phyloP scores from a whole-genome alignment of 2,329 filamentous ascomycete genomes.

The Colletotrichum higginsianum region DNA sequence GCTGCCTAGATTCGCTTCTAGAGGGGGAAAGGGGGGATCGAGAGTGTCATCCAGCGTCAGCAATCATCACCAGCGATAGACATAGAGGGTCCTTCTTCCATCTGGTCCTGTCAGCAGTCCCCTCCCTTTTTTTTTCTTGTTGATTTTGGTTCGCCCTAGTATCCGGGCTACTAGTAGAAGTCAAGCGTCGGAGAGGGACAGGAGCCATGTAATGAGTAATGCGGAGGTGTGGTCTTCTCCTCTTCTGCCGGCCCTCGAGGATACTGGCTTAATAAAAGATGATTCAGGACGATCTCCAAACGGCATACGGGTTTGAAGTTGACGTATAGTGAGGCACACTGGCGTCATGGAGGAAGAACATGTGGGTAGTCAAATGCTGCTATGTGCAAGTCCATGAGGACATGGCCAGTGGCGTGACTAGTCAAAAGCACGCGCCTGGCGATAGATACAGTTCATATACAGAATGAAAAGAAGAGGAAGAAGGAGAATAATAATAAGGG shows the following conservation, averaged over 20 bases:
- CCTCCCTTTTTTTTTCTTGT: background rate
- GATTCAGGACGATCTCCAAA: background rate
- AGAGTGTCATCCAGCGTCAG: background rate
- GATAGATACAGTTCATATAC: background rate
- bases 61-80: background rate
- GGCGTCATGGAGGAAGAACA: too few species aligned
- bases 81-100: background rate
- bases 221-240: background rate
- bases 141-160: background rate
- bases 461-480: background rate
- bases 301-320: too few species aligned
- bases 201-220: slow-evolving; percentile 2
- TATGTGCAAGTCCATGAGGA: background rate
- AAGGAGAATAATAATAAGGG: background rate
- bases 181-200: background rate
- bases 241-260: background rate
- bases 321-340: too few species aligned
- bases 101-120: background rate
- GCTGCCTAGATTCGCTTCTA: background rate
- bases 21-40: background rate
- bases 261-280: background rate
- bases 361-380: too few species aligned
- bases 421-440: background rate
- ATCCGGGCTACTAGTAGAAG: background rate
- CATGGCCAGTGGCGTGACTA: background rate